Evolutionary conservation across 2,329 filamentous ascomycete species (phyloP), one percentile per base, ranked within the genome.

Genomic region (Hymenoscyphus linearis): DNA sequence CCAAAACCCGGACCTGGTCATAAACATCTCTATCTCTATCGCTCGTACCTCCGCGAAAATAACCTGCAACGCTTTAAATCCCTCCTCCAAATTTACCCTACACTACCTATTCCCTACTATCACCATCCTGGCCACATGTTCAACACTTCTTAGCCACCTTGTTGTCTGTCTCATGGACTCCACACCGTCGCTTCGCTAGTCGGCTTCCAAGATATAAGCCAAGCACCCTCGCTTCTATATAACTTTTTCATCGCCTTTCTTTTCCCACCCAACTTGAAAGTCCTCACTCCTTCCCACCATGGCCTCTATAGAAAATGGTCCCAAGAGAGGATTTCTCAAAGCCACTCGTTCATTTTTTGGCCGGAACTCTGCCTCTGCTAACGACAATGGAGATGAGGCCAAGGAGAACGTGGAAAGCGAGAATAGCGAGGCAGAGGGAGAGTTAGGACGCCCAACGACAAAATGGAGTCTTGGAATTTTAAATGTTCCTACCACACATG

Each of bases 401-500:
- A 5, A 52, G 22, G n/a, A 34, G 7, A 25, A 5, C 26, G 27
- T n/a, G 26, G 52, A 53, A 16, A 25, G 27, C 31, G 52, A 9
- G 5, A 25, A 31, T 14, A 34, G 9, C 10, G 44, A 50, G 2
- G 18, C 55, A 25, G 36, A 37, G 1, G 27, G 26, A 13, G 47
- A n/a, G 4, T 36, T 22, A 12, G 47, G 47, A 52, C 26, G 44
- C 4, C 57, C 40, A 26, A 52, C 71, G 27, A 71, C 78, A 6
- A 80, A 72, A 74, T 86, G 83, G 84, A 82, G 78, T 55, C 78
- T 96, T 77, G 92, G 93, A n/a, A 90, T 97, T 27, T 74, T 96
- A 65, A 93, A 91, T 70, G 91, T 95, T 69, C 84, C 78, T 55
- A 74, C 87, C 61, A 96, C 92, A 0, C 89, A 95, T 65, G 90